Evolutionary conservation across 805 yeast species (phyloP), one percentile per base, ranked within the genome.

Genomic region (Suhomyces xylopsoci): DNA sequence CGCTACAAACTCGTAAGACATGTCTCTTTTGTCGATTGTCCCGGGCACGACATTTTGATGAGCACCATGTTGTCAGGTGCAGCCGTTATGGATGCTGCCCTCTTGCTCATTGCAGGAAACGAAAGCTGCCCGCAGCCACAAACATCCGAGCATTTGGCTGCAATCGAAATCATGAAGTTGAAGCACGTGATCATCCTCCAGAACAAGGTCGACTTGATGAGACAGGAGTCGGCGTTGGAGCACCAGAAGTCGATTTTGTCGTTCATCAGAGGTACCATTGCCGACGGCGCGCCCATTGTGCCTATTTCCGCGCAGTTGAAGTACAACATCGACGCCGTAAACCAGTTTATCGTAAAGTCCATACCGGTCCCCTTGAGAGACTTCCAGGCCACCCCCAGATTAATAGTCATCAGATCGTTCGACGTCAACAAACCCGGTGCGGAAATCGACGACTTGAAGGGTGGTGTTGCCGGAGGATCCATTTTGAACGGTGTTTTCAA

Each of bases 41-140:
- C 99, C 55, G 99, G 99, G 73, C 99, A 94, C 88, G 99, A 94
- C 80, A 96, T 94, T 79, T 86, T 94, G 73, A 94, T 94, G 99
- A 91, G 97, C 82, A 94, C 99, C 61, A 94, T 94, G 99, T 85
- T 94, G 83, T 92, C 98, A 46, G 99, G 99, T 70, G 99, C 99
- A 36, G 99, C 99, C 15, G 99, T 94, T 59, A 94, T 94, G 99
- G 99, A 94, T 76, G 99, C 99, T 52, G 99, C 99, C 2, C 79
- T 94, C 56, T 79, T 94, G 67, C 81, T 94, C 60, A 87, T 94
- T 69, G 99, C 99, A 26, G 99, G 98, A 75, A 94, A 94, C 71
- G 99, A 94, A 81, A 84, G 96, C 51, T 94, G 99, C 80, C 99
- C 99, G 56, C 99, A 94, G 80, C 99, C 99, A 44, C 99, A 94